Base-by-base conservation (phyloP, 257 asterid species). In the Nicotiana sylvestris region DNA sequence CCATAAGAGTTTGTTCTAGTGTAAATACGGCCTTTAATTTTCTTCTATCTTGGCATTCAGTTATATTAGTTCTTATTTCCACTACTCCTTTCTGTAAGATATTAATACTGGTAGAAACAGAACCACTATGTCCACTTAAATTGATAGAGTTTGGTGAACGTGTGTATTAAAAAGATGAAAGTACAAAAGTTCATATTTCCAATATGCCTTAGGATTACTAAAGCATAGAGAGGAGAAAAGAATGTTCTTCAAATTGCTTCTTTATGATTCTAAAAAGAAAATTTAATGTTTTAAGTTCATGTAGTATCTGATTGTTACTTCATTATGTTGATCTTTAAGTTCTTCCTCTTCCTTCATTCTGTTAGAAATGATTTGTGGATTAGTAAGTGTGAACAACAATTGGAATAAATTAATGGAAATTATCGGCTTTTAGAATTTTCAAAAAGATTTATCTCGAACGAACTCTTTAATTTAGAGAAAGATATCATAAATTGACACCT, bases 1-100 rank as follows among this genome's bases (percentile, higher is more conserved):
- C 99, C 99, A 98, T 95, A 91, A 92, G 98, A 80, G 37, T 74
- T 56, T 76, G 37, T 72, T 43, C 78, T 46, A 21, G 25, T 72
- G 37, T 72, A 72, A 46, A 72, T 60, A 72, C 18, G 1, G 37
- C 11, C 79, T 46, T 72, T 13, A 72, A 29, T 72, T 72, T 46
- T 18, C 21, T 21, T 25, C 61, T 46, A 18, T 46, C 39, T 25
- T 46, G 46, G 60, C 60, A 21, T 72, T 72, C 60, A 46, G 17
- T 46, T 72, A 43, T 46, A 72, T 72, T 46, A 72, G 79, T 13
- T 72, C 60, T 72, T 3, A 72, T 72, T 21, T 72, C 46, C 79
- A 72, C n/a, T 70, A 39, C 35, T n/a, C 33, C 12, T 46, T 66
- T 43, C 25, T 72, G 61, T 21, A 46, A 46, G 39, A 72, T 72